phyloP scores from a whole-genome alignment of 1,284 basidiomycete genomes.

The Fomitopsis palustris region DNA sequence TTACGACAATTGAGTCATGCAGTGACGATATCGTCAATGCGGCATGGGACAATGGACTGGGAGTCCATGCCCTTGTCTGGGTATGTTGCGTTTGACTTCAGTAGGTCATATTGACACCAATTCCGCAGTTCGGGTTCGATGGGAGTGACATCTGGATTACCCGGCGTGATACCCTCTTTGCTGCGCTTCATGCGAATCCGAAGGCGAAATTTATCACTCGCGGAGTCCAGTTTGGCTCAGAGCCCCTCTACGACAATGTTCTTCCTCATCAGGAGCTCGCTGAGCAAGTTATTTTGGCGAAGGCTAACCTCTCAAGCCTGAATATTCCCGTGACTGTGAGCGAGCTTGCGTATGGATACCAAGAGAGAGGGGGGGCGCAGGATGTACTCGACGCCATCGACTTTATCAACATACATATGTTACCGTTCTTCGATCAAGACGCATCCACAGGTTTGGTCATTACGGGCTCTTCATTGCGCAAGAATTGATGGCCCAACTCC shows the following conservation, averaged over 20 bases:
- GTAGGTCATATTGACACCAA: neutral
- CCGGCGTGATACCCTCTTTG: slow-evolving; percentile 51
- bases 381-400: slow-evolving; percentile 63
- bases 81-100: slow-evolving; percentile 32
- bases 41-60: slow-evolving; percentile 66
- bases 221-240: slow-evolving; percentile 69
- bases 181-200: slow-evolving; percentile 56
- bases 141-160: slow-evolving; percentile 50
- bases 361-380: slow-evolving; percentile 48
- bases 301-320: slow-evolving; percentile 46
- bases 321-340: slow-evolving; percentile 66
- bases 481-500: slow-evolving; percentile 26
- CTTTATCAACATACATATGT: slow-evolving; percentile 66
- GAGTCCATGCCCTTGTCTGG: slow-evolving; percentile 75
- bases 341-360: slow-evolving; percentile 47
- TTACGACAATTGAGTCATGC: neutral
- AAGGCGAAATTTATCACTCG: slow-evolving; percentile 67
- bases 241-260: slow-evolving; percentile 67
- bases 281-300: slow-evolving; percentile 47
- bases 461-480: slow-evolving; percentile 29
- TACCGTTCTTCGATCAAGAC: slow-evolving; percentile 65
- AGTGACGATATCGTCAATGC: slow-evolving; percentile 70
- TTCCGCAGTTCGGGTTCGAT: slow-evolving; percentile 58
- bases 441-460: slow-evolving; percentile 52
- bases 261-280: slow-evolving; percentile 52